Percentiles rank a stretch among this genome's conserved stretches.
phyloP scores from a whole-genome alignment of 2,329 filamentous ascomycete species.

The Curvularia lunata region DNA sequence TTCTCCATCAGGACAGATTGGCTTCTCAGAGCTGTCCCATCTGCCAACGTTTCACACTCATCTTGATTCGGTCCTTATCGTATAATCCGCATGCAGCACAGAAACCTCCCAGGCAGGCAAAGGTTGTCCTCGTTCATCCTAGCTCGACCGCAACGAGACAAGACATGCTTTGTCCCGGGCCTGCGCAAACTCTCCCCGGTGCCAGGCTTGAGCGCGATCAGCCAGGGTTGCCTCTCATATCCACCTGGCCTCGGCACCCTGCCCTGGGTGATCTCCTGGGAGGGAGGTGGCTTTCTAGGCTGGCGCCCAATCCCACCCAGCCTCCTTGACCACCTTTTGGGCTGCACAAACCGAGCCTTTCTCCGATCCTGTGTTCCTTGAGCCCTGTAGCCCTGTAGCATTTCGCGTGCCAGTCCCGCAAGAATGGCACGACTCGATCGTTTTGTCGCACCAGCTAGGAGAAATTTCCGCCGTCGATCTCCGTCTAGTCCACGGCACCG shows the following conservation, averaged over 20 bases:
- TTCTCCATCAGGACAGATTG: constrained; percentile 30
- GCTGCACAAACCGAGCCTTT: constrained; percentile 10
- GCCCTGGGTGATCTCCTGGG: constrained; percentile 29
- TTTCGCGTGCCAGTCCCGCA: constrained; percentile 15
- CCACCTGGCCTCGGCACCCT: constrained; percentile 16
- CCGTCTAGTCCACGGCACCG: constrained; percentile 23
- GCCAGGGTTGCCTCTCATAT: constrained; percentile 25
- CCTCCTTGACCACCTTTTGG: constrained; percentile 13
- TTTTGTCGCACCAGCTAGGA: constrained; percentile 25
- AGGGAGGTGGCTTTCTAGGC: constrained; percentile 2
- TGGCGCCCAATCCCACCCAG: constrained; percentile 20
- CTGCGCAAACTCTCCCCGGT: constrained; percentile 19
- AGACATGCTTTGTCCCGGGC: constrained; percentile 14
- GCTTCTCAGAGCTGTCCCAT: constrained; percentile 32
- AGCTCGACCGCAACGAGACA: constrained; percentile 19
- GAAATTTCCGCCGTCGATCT: constrained; percentile 22
- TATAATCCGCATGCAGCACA: constrained; percentile 17
- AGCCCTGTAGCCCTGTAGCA: constrained; percentile 8
- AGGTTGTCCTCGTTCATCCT: constrained; percentile 20
- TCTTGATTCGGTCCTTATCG: constrained; percentile 17
- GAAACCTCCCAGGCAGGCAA: constrained; percentile 22
- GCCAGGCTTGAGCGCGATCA: constrained; percentile 29
- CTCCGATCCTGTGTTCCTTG: constrained; percentile 6
- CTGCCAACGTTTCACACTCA: constrained; percentile 38
- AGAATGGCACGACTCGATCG: constrained; percentile 21